Evolutionary conservation across 495 filamentous ascomycete genomes (phyloP).

Genomic region (Melanomma pulvis-pyrius): DNA sequence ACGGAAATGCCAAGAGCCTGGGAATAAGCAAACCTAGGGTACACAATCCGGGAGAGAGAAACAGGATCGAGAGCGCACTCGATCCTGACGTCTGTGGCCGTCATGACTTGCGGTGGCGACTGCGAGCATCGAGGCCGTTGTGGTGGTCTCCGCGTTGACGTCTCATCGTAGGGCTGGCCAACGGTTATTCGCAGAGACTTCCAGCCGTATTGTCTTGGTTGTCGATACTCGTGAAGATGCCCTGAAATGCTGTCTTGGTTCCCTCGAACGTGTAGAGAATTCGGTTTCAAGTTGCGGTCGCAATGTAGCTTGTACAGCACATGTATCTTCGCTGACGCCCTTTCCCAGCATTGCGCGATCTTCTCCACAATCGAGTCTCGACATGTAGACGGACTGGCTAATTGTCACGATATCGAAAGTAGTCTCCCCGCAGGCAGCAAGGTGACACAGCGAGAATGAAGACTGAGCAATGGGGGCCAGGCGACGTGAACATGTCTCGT

Average conservation of each 20-base stretch:
- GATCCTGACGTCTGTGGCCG: neutral
- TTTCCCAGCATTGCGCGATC: neutral
- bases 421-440: neutral
- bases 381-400: neutral
- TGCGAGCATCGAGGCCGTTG: neutral
- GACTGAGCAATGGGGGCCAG: neutral
- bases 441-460: neutral
- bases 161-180: too few species aligned
- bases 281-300: neutral
- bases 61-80: neutral
- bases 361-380: neutral
- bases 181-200: too few species aligned
- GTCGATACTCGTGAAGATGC: too few species aligned
- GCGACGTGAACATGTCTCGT: neutral
- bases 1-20: neutral
- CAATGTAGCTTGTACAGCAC: neutral
- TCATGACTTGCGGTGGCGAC: neutral
- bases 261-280: too few species aligned
- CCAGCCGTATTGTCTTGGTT: too few species aligned
- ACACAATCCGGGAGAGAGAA: neutral
- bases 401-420: neutral
- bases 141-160: neutral
- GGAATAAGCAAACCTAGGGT: neutral
- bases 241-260: too few species aligned
- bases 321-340: neutral